Evolutionary conservation across 192 early-diverging fungal genomes (phyloP), one percentile per base, ranked within the genome.

Genomic region (Podila clonocystis): DNA sequence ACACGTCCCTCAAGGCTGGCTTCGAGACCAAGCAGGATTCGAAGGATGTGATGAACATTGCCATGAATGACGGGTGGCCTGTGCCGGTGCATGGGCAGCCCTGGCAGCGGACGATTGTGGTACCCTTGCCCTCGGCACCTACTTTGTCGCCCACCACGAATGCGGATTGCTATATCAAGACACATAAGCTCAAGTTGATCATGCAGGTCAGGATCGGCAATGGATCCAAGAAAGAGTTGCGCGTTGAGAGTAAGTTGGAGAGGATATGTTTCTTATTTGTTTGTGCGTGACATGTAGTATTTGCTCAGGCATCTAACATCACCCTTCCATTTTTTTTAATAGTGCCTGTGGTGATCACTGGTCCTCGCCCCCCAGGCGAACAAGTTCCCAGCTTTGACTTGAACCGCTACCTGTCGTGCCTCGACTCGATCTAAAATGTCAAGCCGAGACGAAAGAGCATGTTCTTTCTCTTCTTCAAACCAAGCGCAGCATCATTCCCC

Each of bases 181-280:
- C n/a, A 2, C 34, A 52, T 22, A 38, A 24, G 26, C 58, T 29
- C 26, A 24, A 24, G 26, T 30, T 30, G 22, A 24, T 30, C 26
- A 60, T 24, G 58, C 49, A 65, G 6, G 74, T 63, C 30, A 63
- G 24, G 29, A 63, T 60, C 15, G 67, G 67, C 30, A 17, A 31
- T 50, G 49, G 65, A 4, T 4, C 15, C 9, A 58, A 8, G 30
- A 13, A 41, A 6, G 67, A 76, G n/a, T 30, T 76, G 38, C 57
- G 74, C 59, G 57, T 76, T 33, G 74, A 76, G 63, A 76, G 74
- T 76, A 76, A 75, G 66, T 67, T 19, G 1, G 5, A 62, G 59
- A 50, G 11, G 19, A 48, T 36, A 19, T 17, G 9, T 22, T 36
- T 59, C 4, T 61, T 31, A 5, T 63, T 60, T 63, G 49, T 29